Evolutionary conservation across 108 stramenopile genomes (phyloP), one percentile per base, ranked within the genome.

Genomic region (Stephanodiscus triporus): DNA sequence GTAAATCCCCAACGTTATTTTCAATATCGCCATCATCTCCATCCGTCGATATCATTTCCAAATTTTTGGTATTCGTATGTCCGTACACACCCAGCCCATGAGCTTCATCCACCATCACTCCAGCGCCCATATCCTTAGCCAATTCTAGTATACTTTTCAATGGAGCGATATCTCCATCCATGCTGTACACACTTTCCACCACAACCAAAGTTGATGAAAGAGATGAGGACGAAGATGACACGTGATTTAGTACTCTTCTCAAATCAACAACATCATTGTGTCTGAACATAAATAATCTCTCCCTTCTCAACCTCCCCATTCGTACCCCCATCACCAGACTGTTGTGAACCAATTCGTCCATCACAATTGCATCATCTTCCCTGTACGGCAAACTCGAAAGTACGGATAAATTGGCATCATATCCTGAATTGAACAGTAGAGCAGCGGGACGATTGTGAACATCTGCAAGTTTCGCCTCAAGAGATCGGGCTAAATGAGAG

Each of bases 121-220:
- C 58, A 30, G 91, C 89, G 9, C 89, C 82, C 27, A 68, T 87
- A 29, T 79, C 48, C 7, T 77, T 40, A 37, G 90, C 88, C 32
- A 90, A 16, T 53, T 91, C 84, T 2, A 92, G 69, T 17, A 97
- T 87, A 9, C 87, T 72, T 59, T 66, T 38, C 54, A 99, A 83
- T 37, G 97, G 97, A 38, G 97, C 97, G 34, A 90, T 60, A 68
- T 97, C 97, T 20, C 98, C 98, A 84, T 98, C 97, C 98, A 99
- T 99, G 63, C 94, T 95, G 77, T 99, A 99, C 19, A 98, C 91
- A 72, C 92, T 94, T 81, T 99, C 98, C 8, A 98, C 91, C 6
- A 93, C 91, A 38, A 99, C 83, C 45, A 99, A 57, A 47, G 84
- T 64, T 37, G 71, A 51, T 57, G 78, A 26, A 22, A 40, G 51